These are phyloP conservation scores for Alternaria angustiovoidea DNA, from an alignment of 2,329 filamentous ascomycete genomes.

Conservation along the genomic window DNA sequence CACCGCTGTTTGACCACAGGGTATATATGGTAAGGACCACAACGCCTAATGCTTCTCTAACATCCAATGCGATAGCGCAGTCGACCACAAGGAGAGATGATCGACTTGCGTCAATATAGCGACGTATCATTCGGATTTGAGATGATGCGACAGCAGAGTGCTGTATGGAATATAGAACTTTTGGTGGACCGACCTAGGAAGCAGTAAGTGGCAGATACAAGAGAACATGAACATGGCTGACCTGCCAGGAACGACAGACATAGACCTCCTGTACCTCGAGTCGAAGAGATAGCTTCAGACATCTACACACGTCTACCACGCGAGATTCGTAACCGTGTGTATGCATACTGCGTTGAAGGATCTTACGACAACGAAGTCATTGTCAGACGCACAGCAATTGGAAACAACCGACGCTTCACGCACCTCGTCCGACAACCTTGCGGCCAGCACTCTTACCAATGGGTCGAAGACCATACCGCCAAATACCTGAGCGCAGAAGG, in stretches of 20 bases:
- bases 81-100: not conserved
- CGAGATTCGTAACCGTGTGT: slow-evolving; percentile 31
- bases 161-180: not conserved
- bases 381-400: slow-evolving; percentile 17
- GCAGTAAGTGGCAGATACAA: slow-evolving; percentile 4
- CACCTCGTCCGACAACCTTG: slow-evolving; percentile 26
- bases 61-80: not conserved
- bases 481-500: slow-evolving; percentile 4
- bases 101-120: not conserved
- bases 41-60: not conserved
- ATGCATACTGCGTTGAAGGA: slow-evolving; percentile 28
- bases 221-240: not conserved
- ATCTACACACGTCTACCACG: slow-evolving; percentile 25
- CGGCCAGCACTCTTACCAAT: slow-evolving; percentile 24
- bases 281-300: not conserved
- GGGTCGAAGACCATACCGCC: slow-evolving; percentile 27
- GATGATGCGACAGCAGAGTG: not conserved
- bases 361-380: slow-evolving; percentile 31
- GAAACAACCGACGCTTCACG: not conserved
- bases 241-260: slow-evolving; percentile 3
- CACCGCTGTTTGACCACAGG: slow-evolving; percentile 1
- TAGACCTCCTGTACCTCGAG: not conserved
- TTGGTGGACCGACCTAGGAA: not conserved
- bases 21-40: slow-evolving; percentile 7
- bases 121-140: not conserved